Percentiles rank a stretch among this genome's conserved stretches.
Conservation (phyloP, 177 flowering plant genomes). For the Vitis hybrid region DNA sequence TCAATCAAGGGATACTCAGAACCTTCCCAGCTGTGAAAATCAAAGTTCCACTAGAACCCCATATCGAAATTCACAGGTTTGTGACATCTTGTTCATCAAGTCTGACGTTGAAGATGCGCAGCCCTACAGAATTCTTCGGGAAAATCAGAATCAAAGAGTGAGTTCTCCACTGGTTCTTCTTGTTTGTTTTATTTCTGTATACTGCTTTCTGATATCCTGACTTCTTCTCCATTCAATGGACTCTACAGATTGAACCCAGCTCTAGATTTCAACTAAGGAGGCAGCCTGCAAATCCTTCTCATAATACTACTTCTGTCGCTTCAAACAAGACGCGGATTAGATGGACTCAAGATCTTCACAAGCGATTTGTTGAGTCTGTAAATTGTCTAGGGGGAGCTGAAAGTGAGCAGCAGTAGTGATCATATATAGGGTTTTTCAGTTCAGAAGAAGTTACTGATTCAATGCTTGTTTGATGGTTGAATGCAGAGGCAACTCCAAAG, state of each 20-base stretch:
- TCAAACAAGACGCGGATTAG: slow-evolving; percentile 11
- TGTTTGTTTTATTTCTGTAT: too few species aligned
- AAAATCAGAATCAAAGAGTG: background rate
- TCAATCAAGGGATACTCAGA: too few species aligned
- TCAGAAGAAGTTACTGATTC: background rate
- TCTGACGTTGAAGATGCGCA: too few species aligned
- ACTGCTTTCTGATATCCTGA: too few species aligned
- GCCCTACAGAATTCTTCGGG: too few species aligned
- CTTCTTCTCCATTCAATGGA: background rate
- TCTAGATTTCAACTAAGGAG: background rate
- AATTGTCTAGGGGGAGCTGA: slow-evolving; percentile 20
- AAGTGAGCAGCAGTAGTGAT: slow-evolving; percentile 2
- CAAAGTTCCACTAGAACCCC: too few species aligned
- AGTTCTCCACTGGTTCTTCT: background rate
- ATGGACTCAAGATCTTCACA: slow-evolving; percentile 25
- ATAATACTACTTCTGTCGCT: background rate
- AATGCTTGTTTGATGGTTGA: background rate
- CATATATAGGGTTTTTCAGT: background rate
- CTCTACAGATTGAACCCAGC: background rate
- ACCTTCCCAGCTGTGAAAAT: too few species aligned
- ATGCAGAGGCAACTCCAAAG: slow-evolving; percentile 19
- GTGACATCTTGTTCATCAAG: too few species aligned
- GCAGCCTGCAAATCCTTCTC: background rate
- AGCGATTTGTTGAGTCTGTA: slow-evolving; percentile 14
- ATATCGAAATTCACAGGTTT: too few species aligned